phyloP scores from a whole-genome alignment of 1,139 yeast species.

The Candida sojae region DNA sequence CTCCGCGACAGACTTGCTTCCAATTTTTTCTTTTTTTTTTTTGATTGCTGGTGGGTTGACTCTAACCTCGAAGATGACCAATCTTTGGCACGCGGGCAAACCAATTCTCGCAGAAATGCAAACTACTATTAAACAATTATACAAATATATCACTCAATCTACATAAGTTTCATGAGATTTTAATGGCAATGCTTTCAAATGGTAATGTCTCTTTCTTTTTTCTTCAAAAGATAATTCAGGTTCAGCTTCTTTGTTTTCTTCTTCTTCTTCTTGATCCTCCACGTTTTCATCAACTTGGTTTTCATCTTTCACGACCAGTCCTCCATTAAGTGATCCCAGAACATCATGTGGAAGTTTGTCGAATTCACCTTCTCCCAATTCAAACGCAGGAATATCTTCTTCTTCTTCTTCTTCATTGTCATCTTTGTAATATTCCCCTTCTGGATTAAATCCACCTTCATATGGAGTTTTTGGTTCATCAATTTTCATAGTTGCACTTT shows the following conservation, averaged over 20 bases:
- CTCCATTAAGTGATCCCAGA: conserved; percentile 36
- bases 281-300: conserved; percentile 19
- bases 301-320: conserved; percentile 30
- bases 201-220: conserved; percentile 76
- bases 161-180: conserved; percentile 13
- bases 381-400: conserved; percentile 36
- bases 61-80: no score
- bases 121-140: neutral
- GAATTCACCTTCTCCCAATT: conserved; percentile 46
- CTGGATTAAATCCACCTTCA: conserved; percentile 88
- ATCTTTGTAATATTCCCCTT: conserved; percentile 75
- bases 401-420: conserved; percentile 60
- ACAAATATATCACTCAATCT: neutral
- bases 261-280: conserved; percentile 33
- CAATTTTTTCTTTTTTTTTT: no score
- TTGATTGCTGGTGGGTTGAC: no score
- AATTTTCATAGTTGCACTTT: conserved; percentile 75
- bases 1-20: no score
- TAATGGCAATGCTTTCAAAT: conserved; percentile 62
- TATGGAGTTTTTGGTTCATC: conserved; percentile 98
- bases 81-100: no score
- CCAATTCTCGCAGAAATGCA: neutral
- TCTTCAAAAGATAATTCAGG: conserved; percentile 72
- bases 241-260: conserved; percentile 37
- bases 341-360: conserved; percentile 22